Percentiles rank a stretch among this genome's conserved stretches.
Conservation (phyloP, 352 stramenopile genomes). For the Globisporangium polare region DNA sequence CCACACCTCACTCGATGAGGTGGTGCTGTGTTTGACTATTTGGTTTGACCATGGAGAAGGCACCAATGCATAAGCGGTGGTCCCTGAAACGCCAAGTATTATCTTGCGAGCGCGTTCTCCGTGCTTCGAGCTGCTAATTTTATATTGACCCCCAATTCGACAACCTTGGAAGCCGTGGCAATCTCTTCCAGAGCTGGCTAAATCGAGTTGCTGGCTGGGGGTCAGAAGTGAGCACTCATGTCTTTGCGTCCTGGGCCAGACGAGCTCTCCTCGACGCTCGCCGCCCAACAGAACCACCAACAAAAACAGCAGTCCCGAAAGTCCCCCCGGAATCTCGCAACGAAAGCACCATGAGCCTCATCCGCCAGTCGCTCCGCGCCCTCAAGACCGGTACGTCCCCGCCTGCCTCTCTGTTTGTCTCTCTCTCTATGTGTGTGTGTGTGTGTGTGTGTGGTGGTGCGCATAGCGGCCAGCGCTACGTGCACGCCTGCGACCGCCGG, state of each 20-base stretch:
- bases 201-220: not conserved
- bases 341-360: conserved; percentile 63
- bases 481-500: not conserved
- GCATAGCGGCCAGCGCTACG: not conserved
- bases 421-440: not conserved
- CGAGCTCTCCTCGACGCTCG: not conserved
- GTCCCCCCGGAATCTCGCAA: conserved; percentile 30
- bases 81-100: no score
- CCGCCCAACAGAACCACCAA: not conserved
- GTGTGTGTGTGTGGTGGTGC: not conserved
- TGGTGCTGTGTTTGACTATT: no score
- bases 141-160: not conserved
- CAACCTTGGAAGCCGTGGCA: not conserved
- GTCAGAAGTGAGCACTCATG: not conserved
- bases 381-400: conserved; percentile 68
- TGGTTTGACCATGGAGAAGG: no score
- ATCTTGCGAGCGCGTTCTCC: no score
- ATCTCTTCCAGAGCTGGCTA: not conserved
- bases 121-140: no score
- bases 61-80: no score
- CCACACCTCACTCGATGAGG: no score
- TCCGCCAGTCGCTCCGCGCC: conserved; percentile 74
- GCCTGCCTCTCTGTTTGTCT: not conserved
- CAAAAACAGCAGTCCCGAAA: conserved; percentile 20
- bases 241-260: conserved; percentile 7